Percentiles rank a stretch among this genome's conserved stretches.
Conservation (phyloP, 768 basidiomycete genomes). For the Dioszegia crocea region DNA sequence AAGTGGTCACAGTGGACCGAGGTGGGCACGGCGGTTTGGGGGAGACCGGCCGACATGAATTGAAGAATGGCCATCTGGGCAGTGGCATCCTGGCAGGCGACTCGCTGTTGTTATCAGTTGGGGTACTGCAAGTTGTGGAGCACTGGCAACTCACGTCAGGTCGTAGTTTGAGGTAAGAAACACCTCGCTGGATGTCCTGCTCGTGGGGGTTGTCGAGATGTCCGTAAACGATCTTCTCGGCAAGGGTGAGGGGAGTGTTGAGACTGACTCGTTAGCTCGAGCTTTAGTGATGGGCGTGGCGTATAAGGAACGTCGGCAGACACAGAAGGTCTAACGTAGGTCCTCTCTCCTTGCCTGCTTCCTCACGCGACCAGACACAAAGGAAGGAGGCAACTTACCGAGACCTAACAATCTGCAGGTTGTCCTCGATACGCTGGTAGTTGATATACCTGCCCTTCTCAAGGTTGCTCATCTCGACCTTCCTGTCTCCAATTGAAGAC, state of each 20-base stretch:
- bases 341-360: too few species aligned
- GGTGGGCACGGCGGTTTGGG: conserved; percentile 93
- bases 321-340: too few species aligned
- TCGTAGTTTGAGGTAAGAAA: conserved; percentile 92
- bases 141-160: conserved; percentile 71
- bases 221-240: conserved; percentile 96
- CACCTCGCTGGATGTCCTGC: conserved; percentile 66
- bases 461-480: conserved; percentile 53
- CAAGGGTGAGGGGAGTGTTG: conserved; percentile 82
- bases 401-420: conserved; percentile 77
- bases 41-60: conserved; percentile 99
- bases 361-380: neutral
- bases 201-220: conserved; percentile 87
- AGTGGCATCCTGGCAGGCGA: conserved; percentile 56
- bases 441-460: conserved; percentile 52
- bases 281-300: too few species aligned
- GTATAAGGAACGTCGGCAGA: too few species aligned
- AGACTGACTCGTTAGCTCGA: conserved; percentile 55
- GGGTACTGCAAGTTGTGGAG: neutral
- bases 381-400: conserved; percentile 55
- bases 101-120: conserved; percentile 47
- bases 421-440: conserved; percentile 84
- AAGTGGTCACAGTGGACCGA: conserved; percentile 99
- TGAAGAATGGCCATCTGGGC: conserved; percentile 95
- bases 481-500: conserved; percentile 45